Evolutionary conservation across 2,329 filamentous ascomycete species (phyloP).

Genomic region (Cytospora leucostoma): DNA sequence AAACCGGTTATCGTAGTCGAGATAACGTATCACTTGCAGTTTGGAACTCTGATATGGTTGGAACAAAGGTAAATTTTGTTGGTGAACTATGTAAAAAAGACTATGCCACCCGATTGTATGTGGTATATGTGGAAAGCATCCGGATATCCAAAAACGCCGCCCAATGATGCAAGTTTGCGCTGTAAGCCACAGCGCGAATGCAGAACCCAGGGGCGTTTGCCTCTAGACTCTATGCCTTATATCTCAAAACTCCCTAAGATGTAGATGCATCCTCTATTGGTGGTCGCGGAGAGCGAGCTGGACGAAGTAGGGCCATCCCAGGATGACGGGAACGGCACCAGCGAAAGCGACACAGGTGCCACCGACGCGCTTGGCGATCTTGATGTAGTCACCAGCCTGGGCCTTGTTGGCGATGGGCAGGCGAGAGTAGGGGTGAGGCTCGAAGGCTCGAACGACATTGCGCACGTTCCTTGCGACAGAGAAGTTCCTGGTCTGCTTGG

Average conservation of each 20-base stretch:
- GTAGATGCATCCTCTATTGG: slow-evolving; percentile 28
- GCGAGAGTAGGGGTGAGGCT: slow-evolving; percentile 43
- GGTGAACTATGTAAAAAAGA: slow-evolving; percentile 7
- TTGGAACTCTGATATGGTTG: not conserved
- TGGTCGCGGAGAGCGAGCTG: slow-evolving; percentile 33
- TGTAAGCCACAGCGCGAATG: slow-evolving; percentile 14
- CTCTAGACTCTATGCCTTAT: not conserved
- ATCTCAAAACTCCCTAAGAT: not conserved
- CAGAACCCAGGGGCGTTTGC: slow-evolving; percentile 8
- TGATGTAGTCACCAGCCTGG: slow-evolving; percentile 42
- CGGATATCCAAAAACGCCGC: slow-evolving; percentile 23
- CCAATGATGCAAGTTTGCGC: slow-evolving; percentile 16
- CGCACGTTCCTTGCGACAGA: slow-evolving; percentile 41
- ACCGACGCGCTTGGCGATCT: slow-evolving; percentile 37
- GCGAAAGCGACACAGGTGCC: slow-evolving; percentile 37
- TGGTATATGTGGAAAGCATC: slow-evolving; percentile 15
- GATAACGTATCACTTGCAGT: too few species aligned
- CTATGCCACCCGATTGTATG: not conserved
- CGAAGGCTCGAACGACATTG: slow-evolving; percentile 40
- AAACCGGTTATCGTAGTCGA: too few species aligned
- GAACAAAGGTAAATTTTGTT: slow-evolving; percentile 21
- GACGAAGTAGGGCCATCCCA: slow-evolving; percentile 42
- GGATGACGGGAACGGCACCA: slow-evolving; percentile 36
- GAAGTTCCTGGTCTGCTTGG: slow-evolving; percentile 35
- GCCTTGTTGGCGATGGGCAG: slow-evolving; percentile 35